These are phyloP conservation scores for Citrullus colocynthis DNA, from an alignment of 306 rosid genomes.

Conservation along the genomic window DNA sequence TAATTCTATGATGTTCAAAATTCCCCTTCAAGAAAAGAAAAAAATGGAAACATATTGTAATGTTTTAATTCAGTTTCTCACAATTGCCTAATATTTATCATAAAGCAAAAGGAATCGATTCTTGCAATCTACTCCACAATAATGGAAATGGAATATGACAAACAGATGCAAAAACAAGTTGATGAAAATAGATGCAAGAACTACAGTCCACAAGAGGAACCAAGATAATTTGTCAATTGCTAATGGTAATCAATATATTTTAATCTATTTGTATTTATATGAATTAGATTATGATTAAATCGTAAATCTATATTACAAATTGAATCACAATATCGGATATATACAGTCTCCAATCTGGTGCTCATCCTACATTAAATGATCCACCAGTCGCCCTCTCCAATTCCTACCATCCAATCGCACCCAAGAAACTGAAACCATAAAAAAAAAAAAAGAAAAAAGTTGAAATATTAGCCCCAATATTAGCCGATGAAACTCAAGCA, in stretches of 20 bases:
- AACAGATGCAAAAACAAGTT: not conserved
- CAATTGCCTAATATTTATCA: not conserved
- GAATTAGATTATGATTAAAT: not conserved
- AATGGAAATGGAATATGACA: not conserved
- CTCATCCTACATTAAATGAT: not conserved
- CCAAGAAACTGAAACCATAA: conserved; percentile 37
- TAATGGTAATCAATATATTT: not conserved
- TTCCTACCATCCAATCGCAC: conserved; percentile 30
- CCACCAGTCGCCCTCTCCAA: not conserved
- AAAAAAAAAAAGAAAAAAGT: too few relatives aligned
- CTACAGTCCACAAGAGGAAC: not conserved
- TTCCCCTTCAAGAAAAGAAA: too few relatives aligned
- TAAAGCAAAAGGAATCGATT: too few relatives aligned
- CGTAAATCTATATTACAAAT: not conserved
- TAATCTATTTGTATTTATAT: not conserved
- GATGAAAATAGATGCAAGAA: not conserved
- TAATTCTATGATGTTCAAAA: too few relatives aligned
- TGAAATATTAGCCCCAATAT: not conserved
- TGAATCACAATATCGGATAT: not conserved
- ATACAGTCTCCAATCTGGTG: not conserved
- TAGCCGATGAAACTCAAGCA: not conserved
- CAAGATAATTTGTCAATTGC: not conserved
- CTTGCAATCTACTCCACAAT: not conserved
- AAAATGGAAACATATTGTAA: too few relatives aligned
- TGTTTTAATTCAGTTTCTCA: not conserved